Evolutionary conservation across 2,329 filamentous ascomycete species (phyloP), one percentile per base, ranked within the genome.

Genomic region (Paraconiothyrium sp.): DNA sequence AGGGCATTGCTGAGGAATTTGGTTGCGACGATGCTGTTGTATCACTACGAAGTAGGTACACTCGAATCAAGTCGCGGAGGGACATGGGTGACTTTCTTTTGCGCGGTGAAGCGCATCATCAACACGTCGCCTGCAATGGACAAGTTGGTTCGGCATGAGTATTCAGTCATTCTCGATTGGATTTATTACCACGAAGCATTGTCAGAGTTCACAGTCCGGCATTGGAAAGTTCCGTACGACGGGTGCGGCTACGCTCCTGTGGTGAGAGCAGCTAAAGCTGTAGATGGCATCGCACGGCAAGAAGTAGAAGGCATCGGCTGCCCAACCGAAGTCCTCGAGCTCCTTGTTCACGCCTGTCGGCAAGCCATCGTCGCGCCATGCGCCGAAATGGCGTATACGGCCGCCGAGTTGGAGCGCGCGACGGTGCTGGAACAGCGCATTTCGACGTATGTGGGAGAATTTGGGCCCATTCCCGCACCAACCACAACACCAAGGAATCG

Each of bases 71-170:
- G 49, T 48, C 57, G 41, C 46, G 56, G 57, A 50, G 63, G 60
- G 27, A 59, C 20, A 16, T 65, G 63, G 63, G 60, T 63, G 20
- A 57, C 35, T 14, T 65, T 49, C 48, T 22, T 65, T 16, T 65
- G 63, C 55, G 60, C 63, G 46, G 63, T 63, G 55, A 65, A 65
- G 47, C 50, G 39, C 14, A 65, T 65, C 44, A 63, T 65, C 58
- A 65, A 65, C 51, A 65, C 58, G 22, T 63, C 54, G 24, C 58
- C 60, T 48, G 49, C 51, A 63, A 54, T 61, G 24, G 24, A 65
- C 34, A 65, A 63, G 51, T 47, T 65, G 24, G n/a, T 63, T 37
- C 60, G 48, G 54, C 47, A 54, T 16, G 63, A 65, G 47, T 65
- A 65, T 51, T 58, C 58, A 13, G 58, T 63, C 47, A 61, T 65